phyloP scores from a whole-genome alignment of 352 stramenopile species.

The Elongisporangium senticosum region DNA sequence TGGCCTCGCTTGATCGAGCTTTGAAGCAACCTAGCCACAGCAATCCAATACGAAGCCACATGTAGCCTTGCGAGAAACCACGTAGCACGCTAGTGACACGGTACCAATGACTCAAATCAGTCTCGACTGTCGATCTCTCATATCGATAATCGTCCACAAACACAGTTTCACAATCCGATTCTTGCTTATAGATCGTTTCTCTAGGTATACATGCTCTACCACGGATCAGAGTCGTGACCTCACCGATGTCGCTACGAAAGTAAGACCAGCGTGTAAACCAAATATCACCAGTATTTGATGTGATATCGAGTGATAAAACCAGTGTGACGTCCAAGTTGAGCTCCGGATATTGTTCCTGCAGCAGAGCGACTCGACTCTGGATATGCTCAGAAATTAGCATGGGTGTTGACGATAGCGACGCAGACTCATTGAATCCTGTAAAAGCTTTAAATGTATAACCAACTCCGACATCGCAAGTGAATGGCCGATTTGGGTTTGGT shows the following conservation, averaged over 20 bases:
- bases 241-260: background rate
- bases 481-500: background rate
- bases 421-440: background rate
- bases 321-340: background rate
- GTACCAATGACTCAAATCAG: slow-evolving; percentile 29
- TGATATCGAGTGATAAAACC: background rate
- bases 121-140: slow-evolving; percentile 27
- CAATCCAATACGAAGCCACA: slow-evolving; percentile 38
- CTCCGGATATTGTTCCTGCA: background rate
- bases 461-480: background rate
- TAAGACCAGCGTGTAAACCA: background rate
- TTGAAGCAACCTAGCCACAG: slow-evolving; percentile 23
- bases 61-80: slow-evolving; percentile 27
- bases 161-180: slow-evolving; percentile 16
- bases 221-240: background rate
- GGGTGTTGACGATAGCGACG: background rate
- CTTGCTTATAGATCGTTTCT: background rate
- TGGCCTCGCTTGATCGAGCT: background rate
- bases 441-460: background rate
- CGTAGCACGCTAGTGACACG: slow-evolving; percentile 21
- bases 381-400: background rate
- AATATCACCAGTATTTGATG: background rate
- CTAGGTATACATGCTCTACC: background rate
- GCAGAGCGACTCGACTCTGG: background rate
- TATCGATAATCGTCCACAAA: slow-evolving; percentile 56